Conservation (phyloP, 108 stramenopile genomes). For the Conticribra weissflogii region DNA sequence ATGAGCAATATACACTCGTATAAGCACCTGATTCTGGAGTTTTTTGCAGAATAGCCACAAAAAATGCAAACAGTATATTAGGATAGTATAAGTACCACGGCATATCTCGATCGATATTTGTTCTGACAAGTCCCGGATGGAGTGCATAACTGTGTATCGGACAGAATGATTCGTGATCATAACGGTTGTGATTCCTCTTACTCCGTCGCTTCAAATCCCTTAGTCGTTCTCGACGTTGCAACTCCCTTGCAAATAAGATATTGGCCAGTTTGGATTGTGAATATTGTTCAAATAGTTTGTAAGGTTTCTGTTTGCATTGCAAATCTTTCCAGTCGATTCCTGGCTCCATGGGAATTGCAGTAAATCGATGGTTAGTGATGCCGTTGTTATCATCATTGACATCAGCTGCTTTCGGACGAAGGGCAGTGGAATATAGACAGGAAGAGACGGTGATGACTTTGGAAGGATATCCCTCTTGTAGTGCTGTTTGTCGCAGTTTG, state of each 20-base stretch:
- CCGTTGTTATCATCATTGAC: conserved; percentile 27
- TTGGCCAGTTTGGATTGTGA: conserved; percentile 89
- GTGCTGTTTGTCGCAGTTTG: conserved; percentile 42
- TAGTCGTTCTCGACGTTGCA: conserved; percentile 50
- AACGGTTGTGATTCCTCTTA: no score
- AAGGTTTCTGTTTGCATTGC: conserved; percentile 56
- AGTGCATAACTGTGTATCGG: conserved; percentile 54
- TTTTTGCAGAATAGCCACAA: conserved; percentile 71
- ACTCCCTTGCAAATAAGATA: conserved; percentile 77
- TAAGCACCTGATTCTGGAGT: conserved; percentile 82
- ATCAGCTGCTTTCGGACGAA: conserved; percentile 27
- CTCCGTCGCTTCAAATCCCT: neutral
- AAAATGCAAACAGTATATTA: conserved; percentile 56
- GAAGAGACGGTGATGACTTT: conserved; percentile 46
- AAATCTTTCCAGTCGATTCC: conserved; percentile 79
- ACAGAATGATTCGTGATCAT: conserved; percentile 20
- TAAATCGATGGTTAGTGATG: conserved; percentile 45
- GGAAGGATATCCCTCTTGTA: conserved; percentile 23
- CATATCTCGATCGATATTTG: conserved; percentile 88
- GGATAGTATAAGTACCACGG: conserved; percentile 73
- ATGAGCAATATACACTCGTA: conserved; percentile 67
- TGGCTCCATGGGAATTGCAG: conserved; percentile 18
- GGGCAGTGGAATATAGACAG: conserved; percentile 25
- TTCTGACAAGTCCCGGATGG: conserved; percentile 92
- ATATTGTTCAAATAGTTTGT: conserved; percentile 87